phyloP scores from a whole-genome alignment of 169 alveolate genomes.

The Cryptosporidium sp. region DNA sequence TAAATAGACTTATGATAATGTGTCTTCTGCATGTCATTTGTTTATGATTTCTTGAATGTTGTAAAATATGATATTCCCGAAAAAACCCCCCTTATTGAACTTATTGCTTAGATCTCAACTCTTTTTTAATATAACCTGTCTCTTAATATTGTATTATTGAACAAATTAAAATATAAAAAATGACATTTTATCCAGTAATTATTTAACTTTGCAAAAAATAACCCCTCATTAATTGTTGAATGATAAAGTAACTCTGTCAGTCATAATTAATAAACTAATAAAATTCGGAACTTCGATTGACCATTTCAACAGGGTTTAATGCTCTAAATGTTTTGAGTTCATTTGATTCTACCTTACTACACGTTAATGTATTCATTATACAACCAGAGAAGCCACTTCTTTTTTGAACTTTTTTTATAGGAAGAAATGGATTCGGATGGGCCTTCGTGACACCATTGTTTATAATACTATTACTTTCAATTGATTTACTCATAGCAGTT shows the following conservation, averaged over 20 bases:
- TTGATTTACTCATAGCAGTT: not conserved
- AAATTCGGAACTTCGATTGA: conserved; percentile 8
- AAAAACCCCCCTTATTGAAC: no score
- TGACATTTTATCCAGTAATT: not conserved
- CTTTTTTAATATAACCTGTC: no score
- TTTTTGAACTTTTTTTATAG: conserved; percentile 39
- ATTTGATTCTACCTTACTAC: conserved; percentile 53
- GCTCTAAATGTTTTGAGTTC: conserved; percentile 71
- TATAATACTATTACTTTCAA: not conserved
- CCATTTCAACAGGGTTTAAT: conserved; percentile 54
- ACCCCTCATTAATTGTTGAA: not conserved
- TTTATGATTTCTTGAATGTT: no score
- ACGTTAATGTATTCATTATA: conserved; percentile 55
- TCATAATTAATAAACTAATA: not conserved
- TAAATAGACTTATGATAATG: not conserved
- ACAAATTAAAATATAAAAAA: no score
- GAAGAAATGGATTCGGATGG: conserved; percentile 58
- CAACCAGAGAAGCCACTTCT: conserved; percentile 62
- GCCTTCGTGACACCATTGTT: not conserved
- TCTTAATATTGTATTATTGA: no score
- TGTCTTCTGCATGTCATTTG: no score
- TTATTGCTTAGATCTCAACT: no score
- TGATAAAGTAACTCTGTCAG: not conserved
- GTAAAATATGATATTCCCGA: not conserved
- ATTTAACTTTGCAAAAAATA: not conserved